These are phyloP conservation scores for Backusella tuberculispora DNA, from an alignment of 192 early-diverging fungal genomes.

Conservation along the genomic window DNA sequence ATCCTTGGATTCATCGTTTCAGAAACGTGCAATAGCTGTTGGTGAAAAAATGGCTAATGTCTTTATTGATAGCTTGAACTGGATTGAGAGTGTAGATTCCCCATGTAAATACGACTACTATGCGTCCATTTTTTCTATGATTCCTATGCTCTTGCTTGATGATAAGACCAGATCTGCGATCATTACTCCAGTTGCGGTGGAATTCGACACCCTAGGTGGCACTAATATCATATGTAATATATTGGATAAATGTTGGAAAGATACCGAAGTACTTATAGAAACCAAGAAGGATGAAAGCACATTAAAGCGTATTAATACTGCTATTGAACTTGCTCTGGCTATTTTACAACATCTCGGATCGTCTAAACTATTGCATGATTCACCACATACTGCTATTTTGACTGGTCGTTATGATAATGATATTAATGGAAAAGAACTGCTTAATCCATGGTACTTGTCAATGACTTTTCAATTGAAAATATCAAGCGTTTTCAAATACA, in stretches of 20 bases:
- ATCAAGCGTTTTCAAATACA: constrained; percentile 62
- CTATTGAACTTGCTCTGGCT: constrained; percentile 60
- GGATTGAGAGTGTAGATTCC: neutral
- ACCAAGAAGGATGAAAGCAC: neutral
- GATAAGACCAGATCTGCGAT: constrained; percentile 57
- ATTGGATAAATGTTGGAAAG: constrained; percentile 51
- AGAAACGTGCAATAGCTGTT: constrained; percentile 60
- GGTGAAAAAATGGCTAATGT: constrained; percentile 33
- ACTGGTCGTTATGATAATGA: constrained; percentile 58
- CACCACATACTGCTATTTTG: constrained; percentile 65
- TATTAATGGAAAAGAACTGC: neutral
- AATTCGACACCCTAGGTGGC: constrained; percentile 63
- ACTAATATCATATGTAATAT: constrained; percentile 48
- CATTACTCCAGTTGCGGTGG: constrained; percentile 61
- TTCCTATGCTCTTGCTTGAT: constrained; percentile 63
- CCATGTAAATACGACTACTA: constrained; percentile 56
- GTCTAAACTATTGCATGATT: constrained; percentile 71
- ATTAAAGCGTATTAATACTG: constrained; percentile 45
- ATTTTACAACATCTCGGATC: constrained; percentile 74
- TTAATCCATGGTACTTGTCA: constrained; percentile 44
- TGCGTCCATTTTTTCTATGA: constrained; percentile 54
- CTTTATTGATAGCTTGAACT: constrained; percentile 57
- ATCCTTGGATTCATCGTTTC: neutral
- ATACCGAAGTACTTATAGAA: constrained; percentile 36
- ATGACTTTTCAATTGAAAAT: constrained; percentile 62